A percentile compares a stretch with the other conserved stretches of the same genome.
Conservation (phyloP, 305 asterid species). For the Nicotiana rustica region DNA sequence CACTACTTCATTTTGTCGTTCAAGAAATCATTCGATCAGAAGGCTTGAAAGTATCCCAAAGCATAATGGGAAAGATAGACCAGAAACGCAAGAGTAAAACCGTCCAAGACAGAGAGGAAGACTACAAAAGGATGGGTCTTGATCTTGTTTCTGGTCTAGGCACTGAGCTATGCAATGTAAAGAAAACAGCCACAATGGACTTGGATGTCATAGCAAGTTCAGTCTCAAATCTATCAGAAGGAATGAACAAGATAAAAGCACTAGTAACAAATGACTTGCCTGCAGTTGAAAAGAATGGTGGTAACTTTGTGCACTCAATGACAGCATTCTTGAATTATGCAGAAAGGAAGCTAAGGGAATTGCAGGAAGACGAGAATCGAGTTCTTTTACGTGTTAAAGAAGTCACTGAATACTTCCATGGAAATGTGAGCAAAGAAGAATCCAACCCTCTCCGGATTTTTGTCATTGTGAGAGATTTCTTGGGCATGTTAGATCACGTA, state of each 20-base stretch:
- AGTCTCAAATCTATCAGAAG: constrained; percentile 64
- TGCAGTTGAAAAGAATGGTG: constrained; percentile 55
- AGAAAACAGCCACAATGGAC: constrained; percentile 89
- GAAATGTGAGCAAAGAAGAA: constrained; percentile 86
- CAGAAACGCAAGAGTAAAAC: constrained; percentile 49
- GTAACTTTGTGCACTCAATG: constrained; percentile 69
- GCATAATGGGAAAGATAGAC: constrained; percentile 91
- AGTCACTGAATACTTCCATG: constrained; percentile 91
- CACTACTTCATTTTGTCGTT: constrained; percentile 89
- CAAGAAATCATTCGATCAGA: constrained; percentile 88
- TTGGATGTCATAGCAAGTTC: constrained; percentile 84
- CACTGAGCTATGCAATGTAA: constrained; percentile 84
- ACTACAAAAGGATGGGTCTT: constrained; percentile 79
- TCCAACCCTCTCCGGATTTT: constrained; percentile 77
- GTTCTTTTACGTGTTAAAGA: constrained; percentile 73
- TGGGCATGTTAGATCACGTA: constrained; percentile 84
- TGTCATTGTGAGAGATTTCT: constrained; percentile 88
- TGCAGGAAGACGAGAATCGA: constrained; percentile 74
- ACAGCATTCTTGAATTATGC: constrained; percentile 61
- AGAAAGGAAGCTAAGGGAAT: constrained; percentile 63
- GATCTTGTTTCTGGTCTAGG: constrained; percentile 81
- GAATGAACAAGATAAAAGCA: constrained; percentile 50
- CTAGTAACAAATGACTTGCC: constrained; percentile 54
- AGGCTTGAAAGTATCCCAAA: constrained; percentile 78
- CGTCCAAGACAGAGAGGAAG: constrained; percentile 69